phyloP scores from a whole-genome alignment of 441 rosid species.

The Metrosideros polymorpha region DNA sequence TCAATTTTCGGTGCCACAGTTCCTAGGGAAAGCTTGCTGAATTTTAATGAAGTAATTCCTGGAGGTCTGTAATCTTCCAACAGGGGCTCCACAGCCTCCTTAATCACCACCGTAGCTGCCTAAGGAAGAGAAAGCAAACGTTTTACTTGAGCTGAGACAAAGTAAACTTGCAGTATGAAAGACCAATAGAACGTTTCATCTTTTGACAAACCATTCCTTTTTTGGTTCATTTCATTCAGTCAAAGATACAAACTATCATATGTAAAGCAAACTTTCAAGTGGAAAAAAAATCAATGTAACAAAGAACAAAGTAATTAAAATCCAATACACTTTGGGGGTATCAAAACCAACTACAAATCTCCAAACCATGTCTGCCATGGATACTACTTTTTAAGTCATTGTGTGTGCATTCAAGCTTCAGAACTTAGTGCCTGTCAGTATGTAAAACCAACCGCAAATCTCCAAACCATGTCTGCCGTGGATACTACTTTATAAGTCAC shows the following conservation, averaged over 20 bases:
- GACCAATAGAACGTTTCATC: not conserved
- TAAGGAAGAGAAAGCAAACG: conserved; percentile 10
- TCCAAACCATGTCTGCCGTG: not conserved
- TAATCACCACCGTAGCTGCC: conserved; percentile 85
- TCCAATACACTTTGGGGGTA: not conserved
- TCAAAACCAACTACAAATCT: not conserved
- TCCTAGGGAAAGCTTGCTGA: conserved; percentile 78
- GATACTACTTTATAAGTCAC: not conserved
- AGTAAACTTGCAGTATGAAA: not conserved
- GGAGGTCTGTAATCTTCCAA: conserved; percentile 92
- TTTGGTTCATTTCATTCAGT: not conserved
- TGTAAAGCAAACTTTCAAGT: not conserved
- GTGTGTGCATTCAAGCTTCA: not conserved
- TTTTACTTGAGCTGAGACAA: not conserved
- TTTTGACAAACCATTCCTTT: not conserved
- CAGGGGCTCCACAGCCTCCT: conserved; percentile 91
- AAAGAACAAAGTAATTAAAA: not conserved
- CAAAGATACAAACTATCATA: not conserved
- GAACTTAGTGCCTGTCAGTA: not conserved
- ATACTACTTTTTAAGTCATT: not conserved
- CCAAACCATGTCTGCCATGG: not conserved
- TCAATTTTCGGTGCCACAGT: conserved; percentile 96
- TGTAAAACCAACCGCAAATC: not conserved
- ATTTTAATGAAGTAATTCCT: conserved; percentile 83
- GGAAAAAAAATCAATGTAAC: not conserved